Evolutionary conservation across 148 eudicot species (phyloP).

Genomic region (Spergularia marina): DNA sequence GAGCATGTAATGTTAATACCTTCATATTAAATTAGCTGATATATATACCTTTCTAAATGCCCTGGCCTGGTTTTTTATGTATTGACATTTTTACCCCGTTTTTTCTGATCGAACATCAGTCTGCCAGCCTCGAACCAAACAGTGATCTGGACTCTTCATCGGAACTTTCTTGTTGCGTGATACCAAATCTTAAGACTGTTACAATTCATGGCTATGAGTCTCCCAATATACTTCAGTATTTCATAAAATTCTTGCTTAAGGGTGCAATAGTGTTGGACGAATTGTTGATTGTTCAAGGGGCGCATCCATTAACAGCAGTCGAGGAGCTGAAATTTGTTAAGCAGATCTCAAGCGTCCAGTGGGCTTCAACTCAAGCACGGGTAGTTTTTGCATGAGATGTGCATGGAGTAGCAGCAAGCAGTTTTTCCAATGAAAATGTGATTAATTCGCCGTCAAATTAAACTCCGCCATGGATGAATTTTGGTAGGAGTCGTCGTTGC

Average conservation of each 20-base stretch:
- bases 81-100: no score
- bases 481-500: no score
- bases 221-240: neutral
- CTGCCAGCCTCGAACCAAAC: neutral
- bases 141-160: no score
- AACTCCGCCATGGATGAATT: no score
- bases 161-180: neutral
- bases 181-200: conserved; percentile 9
- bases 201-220: neutral
- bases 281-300: no score
- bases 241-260: conserved; percentile 10
- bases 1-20: no score
- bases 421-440: no score
- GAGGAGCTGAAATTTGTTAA: neutral
- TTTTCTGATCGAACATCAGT: neutral
- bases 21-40: no score
- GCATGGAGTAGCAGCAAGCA: no score
- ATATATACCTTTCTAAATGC: no score
- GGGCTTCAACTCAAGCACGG: neutral
- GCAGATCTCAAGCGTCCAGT: neutral
- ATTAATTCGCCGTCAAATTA: no score
- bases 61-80: no score
- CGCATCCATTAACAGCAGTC: neutral
- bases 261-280: conserved; percentile 3
- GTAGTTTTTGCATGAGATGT: neutral